Base-by-base conservation (phyloP, 441 rosid species). In the Eruca vesicaria region DNA sequence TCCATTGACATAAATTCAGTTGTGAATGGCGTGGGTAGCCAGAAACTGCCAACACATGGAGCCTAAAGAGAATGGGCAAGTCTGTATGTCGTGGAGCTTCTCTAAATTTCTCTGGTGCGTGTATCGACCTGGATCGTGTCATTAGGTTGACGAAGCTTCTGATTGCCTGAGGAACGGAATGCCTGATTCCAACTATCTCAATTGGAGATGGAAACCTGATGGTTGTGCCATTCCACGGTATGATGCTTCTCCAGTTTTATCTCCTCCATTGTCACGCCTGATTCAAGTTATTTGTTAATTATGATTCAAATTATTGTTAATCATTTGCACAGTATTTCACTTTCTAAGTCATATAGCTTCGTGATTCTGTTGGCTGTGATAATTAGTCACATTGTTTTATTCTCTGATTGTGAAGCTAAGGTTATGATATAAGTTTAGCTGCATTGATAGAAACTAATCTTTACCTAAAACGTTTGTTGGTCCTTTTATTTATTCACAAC, bases 151-250 rank as follows among this genome's bases (percentile, higher is more conserved):
- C 41, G 94, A 87, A 71, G 92, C 92, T 71, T 92, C 84, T 74
- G 95, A 88, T 81, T 92, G 97, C 82, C 97, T 89, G 63, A 75
- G 57, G 60, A 94, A 92, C 41, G 97, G 95, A 18, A 86, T 97
- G 71, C 72, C 38, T 1, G 98, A 90, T 82, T 82, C 91, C 0
- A 86, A 82, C 7, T 94, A 90, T 83, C 80, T 92, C 20, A 78
- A 77, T 29, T 92, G 95, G 98, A 80, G 86, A 32, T 94, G 97
- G 98, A 87, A 90, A 86, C 98, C 98, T 28, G 80, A 94, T 36
- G 95, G 76, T 45, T 94, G 97, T 79, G 89, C 89, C 74, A 97
- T 92, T 66, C 98, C 97, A 18, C 86, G 96, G 98, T 92, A 71
- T 20, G 48, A 63, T 23, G 26, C 26, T 23, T 23, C 26, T 52